A percentile compares a stretch with the other conserved stretches of the same genome.
Evolutionary conservation across 2,329 filamentous ascomycete species (phyloP).

Genomic region (Neopestalotiopsis clavispora): DNA sequence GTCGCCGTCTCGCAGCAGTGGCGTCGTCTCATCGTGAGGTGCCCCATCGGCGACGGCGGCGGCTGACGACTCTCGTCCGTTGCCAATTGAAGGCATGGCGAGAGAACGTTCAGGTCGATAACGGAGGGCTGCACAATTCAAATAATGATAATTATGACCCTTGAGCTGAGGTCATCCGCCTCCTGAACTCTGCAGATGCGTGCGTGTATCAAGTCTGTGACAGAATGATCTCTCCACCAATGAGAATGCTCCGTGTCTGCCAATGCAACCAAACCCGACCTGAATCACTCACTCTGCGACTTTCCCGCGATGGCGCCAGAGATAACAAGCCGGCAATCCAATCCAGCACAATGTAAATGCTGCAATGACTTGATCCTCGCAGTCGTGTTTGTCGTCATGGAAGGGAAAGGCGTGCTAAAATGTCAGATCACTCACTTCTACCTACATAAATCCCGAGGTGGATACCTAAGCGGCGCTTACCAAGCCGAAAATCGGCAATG

Average conservation of each 20-base stretch:
- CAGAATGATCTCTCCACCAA: slow-evolving; percentile 6
- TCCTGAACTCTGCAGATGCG: background rate
- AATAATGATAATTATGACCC: background rate
- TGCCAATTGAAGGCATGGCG: slow-evolving; percentile 2
- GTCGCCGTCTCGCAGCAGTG: slow-evolving; percentile 27
- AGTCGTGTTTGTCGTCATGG: background rate
- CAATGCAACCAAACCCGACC: background rate
- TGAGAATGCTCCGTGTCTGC: background rate
- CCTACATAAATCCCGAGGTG: background rate
- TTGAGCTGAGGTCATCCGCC: background rate
- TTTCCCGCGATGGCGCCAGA: background rate
- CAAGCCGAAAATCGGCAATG: slow-evolving; percentile 10
- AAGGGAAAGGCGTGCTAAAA: background rate
- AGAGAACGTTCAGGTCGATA: background rate
- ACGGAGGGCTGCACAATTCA: background rate
- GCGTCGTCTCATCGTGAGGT: slow-evolving; percentile 26
- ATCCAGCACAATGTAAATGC: background rate
- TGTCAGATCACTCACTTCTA: background rate
- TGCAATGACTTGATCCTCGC: background rate
- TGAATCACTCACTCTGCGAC: background rate
- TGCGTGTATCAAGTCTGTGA: slow-evolving; percentile 9
- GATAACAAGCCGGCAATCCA: too few species aligned
- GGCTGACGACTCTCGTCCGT: background rate
- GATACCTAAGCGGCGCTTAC: background rate
- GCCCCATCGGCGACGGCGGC: background rate